Percentiles rank a stretch among this genome's conserved stretches.
phyloP scores from a whole-genome alignment of 2,329 filamentous ascomycete species.

The Exophiala bonariae region DNA sequence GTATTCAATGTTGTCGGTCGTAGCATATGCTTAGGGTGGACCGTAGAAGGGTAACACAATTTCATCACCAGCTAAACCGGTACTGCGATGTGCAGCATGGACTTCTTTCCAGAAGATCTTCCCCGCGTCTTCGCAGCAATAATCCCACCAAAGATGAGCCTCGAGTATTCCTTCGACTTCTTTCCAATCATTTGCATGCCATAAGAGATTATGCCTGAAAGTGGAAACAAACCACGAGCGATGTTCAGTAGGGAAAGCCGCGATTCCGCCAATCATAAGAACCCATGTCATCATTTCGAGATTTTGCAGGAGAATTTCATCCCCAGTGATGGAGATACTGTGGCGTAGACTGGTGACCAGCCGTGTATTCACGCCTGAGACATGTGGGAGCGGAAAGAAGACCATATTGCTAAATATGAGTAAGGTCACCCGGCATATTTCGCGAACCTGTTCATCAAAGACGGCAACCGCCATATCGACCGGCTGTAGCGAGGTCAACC shows the following conservation, averaged over 20 bases:
- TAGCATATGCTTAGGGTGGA: no score
- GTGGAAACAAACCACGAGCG: not conserved
- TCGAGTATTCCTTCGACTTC: not conserved
- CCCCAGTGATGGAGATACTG: not conserved
- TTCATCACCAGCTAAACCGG: no score
- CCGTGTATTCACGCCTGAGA: constrained; percentile 3
- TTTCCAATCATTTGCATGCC: constrained; percentile 1
- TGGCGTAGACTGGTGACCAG: constrained; percentile 2
- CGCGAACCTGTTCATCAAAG: not conserved
- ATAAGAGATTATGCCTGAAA: not conserved
- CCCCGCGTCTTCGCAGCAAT: not conserved
- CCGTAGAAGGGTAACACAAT: no score
- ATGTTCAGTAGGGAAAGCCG: not conserved
- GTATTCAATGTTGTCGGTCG: no score
- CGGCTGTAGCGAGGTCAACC: constrained; percentile 1
- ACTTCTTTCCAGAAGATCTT: not conserved
- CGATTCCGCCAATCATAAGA: constrained; percentile 2
- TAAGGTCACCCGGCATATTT: constrained; percentile 5
- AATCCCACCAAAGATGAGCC: constrained; percentile 1
- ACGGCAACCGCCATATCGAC: not conserved
- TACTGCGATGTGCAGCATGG: not conserved
- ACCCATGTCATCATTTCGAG: constrained; percentile 3
- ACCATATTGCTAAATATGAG: constrained; percentile 9
- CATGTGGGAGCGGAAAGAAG: constrained; percentile 3
- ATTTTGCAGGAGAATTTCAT: not conserved